Base-by-base conservation (phyloP, 139 green algal species). In the Choricystis sp. region DNA sequence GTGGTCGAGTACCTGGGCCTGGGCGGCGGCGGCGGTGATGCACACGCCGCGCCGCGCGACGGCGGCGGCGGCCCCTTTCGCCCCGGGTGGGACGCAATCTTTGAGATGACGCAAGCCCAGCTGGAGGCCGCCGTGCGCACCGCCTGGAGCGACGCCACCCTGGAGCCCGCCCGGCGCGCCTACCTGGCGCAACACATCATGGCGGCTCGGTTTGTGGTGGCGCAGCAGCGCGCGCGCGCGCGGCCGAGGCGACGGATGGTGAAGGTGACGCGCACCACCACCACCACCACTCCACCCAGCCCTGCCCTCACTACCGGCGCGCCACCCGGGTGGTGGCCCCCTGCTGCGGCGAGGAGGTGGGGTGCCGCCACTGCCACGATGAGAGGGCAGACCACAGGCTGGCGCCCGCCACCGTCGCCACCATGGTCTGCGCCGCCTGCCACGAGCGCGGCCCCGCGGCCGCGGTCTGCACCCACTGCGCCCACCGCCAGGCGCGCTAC, bases 171-270 rank as follows among this genome's bases (percentile, higher is more conserved):
- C 65, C 81, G 88, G 66, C 96, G 97, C 75, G 86, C 89, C 2
- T 99, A 99, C 78, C 75, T 99, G 22, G 91, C 96, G 29, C 93
- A 99, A 72, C 87, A 96, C 80, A 86, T 99, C 62, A 96, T 99
- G 89, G 81, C 81, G 23, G 80, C 69, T 2, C 68, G 75, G 3
- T 94, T 89, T 78, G 90, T 94, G 59, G 81, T 87, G 2, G 82
- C 86, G 4, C 85, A 92, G 66, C 86, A 94, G 72, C 69, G 71
- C 2, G 63, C 65, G 22, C 74, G 60, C 4, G 59, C 48, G 30
- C 26, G 49, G 30, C 29, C 24, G 27, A 40, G 26, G 24, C 2
- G 29, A 14, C 16, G 23, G 31, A 27, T 28, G 14, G 60, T 48
- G 26, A 29, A 52, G 9, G 55, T 24, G 25, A 62, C 48, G 16